Percentiles rank a stretch among this genome's conserved stretches.
These are phyloP conservation scores for Neovahlkampfia damariscottae DNA, from an alignment of 78 protist genomes.

Conservation along the genomic window DNA sequence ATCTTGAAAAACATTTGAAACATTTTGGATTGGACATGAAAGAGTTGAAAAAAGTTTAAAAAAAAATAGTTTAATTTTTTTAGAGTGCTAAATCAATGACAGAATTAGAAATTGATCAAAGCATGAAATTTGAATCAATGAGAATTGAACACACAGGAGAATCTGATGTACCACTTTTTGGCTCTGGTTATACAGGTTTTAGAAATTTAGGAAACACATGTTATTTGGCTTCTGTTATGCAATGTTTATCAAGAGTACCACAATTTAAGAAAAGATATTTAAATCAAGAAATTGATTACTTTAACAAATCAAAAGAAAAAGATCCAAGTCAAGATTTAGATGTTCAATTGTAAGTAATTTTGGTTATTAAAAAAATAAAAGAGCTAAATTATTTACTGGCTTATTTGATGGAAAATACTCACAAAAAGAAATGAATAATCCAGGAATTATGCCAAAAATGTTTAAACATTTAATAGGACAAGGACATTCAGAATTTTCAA, in stretches of 20 bases:
- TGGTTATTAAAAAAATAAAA: slow-evolving; percentile 17
- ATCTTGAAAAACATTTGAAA: slow-evolving; percentile 63
- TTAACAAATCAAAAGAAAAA: slow-evolving; percentile 7
- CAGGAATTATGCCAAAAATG: slow-evolving; percentile 57
- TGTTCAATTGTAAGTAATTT: background rate
- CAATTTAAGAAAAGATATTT: slow-evolving; percentile 9
- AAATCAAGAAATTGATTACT: background rate
- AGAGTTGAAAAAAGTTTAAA: slow-evolving; percentile 1
- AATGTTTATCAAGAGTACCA: slow-evolving; percentile 42
- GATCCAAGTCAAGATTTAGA: slow-evolving; percentile 1
- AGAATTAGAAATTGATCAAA: slow-evolving; percentile 76
- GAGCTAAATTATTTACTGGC: slow-evolving; percentile 61
- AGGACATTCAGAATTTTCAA: slow-evolving; percentile 64
- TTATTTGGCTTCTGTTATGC: slow-evolving; percentile 73
- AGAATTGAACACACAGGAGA: slow-evolving; percentile 57
- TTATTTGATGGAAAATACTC: slow-evolving; percentile 52
- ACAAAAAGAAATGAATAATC: background rate
- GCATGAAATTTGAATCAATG: slow-evolving; percentile 51
- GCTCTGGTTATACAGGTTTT: slow-evolving; percentile 85
- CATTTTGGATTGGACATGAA: slow-evolving; percentile 77
- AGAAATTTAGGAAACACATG: slow-evolving; percentile 88
- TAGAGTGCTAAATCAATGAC: slow-evolving; percentile 79
- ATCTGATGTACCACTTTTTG: slow-evolving; percentile 47
- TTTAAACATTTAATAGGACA: slow-evolving; percentile 60
- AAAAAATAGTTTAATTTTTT: background rate